Evolutionary conservation across 225 moss, liverwort and hornwort species (phyloP).

Genomic region (Pseudisothecium myosuroides): DNA sequence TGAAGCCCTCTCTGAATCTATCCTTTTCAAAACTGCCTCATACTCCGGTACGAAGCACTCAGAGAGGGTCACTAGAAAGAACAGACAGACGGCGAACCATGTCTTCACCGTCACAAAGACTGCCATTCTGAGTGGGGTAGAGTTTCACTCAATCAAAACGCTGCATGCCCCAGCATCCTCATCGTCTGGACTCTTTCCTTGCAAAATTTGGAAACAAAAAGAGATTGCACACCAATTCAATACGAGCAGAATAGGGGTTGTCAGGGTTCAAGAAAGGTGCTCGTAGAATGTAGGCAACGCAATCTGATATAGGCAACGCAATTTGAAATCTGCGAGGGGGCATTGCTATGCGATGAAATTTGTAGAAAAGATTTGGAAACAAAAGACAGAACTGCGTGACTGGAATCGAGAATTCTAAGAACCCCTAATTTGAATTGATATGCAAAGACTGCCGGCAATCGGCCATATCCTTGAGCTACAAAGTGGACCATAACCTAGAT

Average conservation of each 20-base stretch:
- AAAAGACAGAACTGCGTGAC: background rate
- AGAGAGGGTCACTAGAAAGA: background rate
- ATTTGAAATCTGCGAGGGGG: background rate
- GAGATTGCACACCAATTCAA: background rate
- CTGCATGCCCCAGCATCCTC: background rate
- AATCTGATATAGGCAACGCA: background rate
- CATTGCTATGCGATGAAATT: background rate
- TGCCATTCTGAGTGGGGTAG: background rate
- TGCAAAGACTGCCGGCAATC: background rate
- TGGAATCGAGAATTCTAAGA: background rate
- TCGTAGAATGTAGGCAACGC: background rate
- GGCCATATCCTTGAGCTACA: background rate
- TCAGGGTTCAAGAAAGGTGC: background rate
- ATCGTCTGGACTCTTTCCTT: background rate
- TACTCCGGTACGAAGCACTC: background rate
- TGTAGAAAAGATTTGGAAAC: background rate
- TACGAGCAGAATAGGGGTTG: background rate
- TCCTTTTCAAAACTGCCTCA: constrained; percentile 15
- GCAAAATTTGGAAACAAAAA: background rate
- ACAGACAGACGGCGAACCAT: background rate
- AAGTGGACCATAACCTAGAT: background rate
- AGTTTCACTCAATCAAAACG: background rate
- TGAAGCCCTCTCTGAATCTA: constrained; percentile 16
- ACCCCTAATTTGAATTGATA: background rate
- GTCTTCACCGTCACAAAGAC: background rate